Conservation (phyloP, 495 filamentous ascomycete genomes). For the Aspergillus bertholletiae region DNA sequence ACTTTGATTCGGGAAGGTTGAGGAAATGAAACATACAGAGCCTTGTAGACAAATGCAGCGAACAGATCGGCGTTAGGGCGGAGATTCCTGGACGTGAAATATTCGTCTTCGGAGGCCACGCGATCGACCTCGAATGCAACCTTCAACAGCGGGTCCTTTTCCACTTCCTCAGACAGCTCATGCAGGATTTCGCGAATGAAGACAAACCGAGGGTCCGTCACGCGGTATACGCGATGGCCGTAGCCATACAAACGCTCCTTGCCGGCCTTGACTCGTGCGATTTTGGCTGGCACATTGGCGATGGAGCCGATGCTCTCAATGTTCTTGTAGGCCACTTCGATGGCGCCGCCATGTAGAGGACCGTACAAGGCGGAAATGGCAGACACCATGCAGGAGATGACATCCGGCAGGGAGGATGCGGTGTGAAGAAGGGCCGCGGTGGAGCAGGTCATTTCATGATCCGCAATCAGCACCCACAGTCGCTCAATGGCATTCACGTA, state of each 20-base stretch:
- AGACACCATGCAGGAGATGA: constrained; percentile 35
- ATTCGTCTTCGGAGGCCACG: too few relatives aligned
- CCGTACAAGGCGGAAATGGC: constrained; percentile 41
- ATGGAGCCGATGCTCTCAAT: constrained; percentile 37
- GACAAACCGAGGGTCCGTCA: background rate
- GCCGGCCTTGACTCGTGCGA: constrained; percentile 38
- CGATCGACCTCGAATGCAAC: too few relatives aligned
- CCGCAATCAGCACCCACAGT: constrained; percentile 35
- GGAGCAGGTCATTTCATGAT: constrained; percentile 53
- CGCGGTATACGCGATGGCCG: constrained; percentile 52
- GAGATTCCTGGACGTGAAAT: too few relatives aligned
- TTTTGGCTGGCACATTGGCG: constrained; percentile 32
- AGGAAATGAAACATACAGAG: too few relatives aligned
- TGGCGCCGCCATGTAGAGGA: constrained; percentile 51
- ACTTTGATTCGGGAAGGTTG: too few relatives aligned
- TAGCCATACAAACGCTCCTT: constrained; percentile 49
- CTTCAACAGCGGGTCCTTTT: too few relatives aligned
- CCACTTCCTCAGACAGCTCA: background rate
- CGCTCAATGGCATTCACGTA: background rate
- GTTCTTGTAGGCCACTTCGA: constrained; percentile 45
- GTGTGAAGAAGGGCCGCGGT: constrained; percentile 50
- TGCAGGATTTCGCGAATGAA: background rate
- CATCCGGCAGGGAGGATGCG: constrained; percentile 45
- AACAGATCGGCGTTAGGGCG: too few relatives aligned
- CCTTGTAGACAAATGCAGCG: too few relatives aligned